These are phyloP conservation scores for Ophiocordyceps robertsii DNA, from an alignment of 2,329 filamentous ascomycete genomes.

Conservation along the genomic window DNA sequence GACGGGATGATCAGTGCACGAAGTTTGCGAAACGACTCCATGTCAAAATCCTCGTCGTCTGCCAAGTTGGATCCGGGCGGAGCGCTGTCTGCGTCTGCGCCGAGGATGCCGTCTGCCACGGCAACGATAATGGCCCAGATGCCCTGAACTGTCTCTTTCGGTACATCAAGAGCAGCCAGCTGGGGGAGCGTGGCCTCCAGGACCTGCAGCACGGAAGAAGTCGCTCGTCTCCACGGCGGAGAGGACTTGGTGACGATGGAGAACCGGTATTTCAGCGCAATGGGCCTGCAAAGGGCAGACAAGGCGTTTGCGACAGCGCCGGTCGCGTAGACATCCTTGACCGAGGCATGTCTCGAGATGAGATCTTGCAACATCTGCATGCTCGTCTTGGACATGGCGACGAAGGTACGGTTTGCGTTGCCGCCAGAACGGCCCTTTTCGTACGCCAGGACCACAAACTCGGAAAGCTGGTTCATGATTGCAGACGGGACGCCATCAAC, in stretches of 20 bases:
- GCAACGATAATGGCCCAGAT: slow-evolving; percentile 61
- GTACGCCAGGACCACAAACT: slow-evolving; percentile 61
- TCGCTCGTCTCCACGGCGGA: slow-evolving; percentile 70
- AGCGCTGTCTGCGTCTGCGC: slow-evolving; percentile 43
- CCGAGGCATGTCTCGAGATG: slow-evolving; percentile 42
- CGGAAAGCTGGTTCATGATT: slow-evolving; percentile 56
- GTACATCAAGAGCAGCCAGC: slow-evolving; percentile 34
- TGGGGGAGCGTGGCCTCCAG: slow-evolving; percentile 52
- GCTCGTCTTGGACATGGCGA: slow-evolving; percentile 75
- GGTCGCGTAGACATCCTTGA: slow-evolving; percentile 55
- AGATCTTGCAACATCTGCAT: slow-evolving; percentile 57
- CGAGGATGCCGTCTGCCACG: slow-evolving; percentile 55
- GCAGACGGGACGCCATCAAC: slow-evolving; percentile 49
- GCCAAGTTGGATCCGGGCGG: slow-evolving; percentile 33
- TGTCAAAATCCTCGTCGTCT: slow-evolving; percentile 71
- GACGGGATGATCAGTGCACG: slow-evolving; percentile 59
- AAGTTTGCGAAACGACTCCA: slow-evolving; percentile 56
- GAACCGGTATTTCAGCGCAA: slow-evolving; percentile 72
- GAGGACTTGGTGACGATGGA: slow-evolving; percentile 54
- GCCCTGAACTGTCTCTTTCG: slow-evolving; percentile 30
- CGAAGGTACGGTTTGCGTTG: slow-evolving; percentile 56
- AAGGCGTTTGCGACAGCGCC: slow-evolving; percentile 54
- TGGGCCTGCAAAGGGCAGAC: slow-evolving; percentile 52
- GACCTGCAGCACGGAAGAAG: slow-evolving; percentile 54
- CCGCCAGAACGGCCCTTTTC: slow-evolving; percentile 20